Evolutionary conservation across 768 basidiomycete genomes (phyloP), one percentile per base, ranked within the genome.

Genomic region (Tricholoma sp.): DNA sequence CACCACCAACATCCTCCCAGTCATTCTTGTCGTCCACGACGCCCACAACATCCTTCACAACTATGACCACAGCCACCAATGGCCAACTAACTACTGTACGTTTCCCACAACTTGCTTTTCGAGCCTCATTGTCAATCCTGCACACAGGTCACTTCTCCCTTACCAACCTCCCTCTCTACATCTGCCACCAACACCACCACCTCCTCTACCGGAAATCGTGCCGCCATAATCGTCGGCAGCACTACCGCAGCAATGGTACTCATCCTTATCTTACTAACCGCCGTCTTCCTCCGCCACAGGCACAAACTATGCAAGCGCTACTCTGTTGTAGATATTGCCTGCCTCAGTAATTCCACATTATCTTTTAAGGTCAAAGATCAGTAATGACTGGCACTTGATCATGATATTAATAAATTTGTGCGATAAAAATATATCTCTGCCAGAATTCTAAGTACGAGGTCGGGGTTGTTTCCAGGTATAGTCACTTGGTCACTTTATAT

Each of bases 221-320:
- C 72, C 1, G 71, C 72, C 39, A 68, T 76, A 41, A 79, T 80
- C 31, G 77, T 73, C 3, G 77, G 43, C 21, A 10, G 19, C 12
- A 22, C 19, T 11, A 76, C 72, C 4, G 77, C 71, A 2, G 71
- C 65, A 8, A 69, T 74, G 14, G 64, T 70, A 7, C 45, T 79
- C 29, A 51, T 80, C 12, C 67, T 78, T 47, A 21, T 74, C 3
- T 46, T 63, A 35, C 69, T 80, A 12, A 69, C 67, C 18, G 60
- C 67, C 11, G 59, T 78, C 2, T 80, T 79, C 58, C 67, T 62
- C 18, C 70, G 71, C 52, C 69, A 72, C 52, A 72, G 73, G 11
- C 72, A 72, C 54, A 72, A 67, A 3, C 67, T 76, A 41, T 72
- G 74, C 41, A 63, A 60, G 21, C 68, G 70, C 52, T 61, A 67